phyloP scores from a whole-genome alignment of 208 protist species.

The Zelonia costaricensis region DNA sequence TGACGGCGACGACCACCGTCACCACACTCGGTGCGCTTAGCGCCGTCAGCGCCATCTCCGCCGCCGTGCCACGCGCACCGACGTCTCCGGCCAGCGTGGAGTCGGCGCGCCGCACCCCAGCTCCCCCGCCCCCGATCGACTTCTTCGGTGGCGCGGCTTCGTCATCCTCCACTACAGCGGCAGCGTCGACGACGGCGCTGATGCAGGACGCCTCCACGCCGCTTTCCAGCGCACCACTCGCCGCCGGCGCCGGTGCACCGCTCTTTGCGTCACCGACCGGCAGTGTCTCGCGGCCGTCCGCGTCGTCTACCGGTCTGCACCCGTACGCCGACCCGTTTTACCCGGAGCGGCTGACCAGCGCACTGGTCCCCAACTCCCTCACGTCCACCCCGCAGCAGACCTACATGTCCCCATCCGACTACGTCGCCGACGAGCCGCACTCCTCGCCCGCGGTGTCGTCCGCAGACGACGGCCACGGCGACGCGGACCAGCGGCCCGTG shows the following conservation, averaged over 20 bases:
- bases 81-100: neutral
- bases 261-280: neutral
- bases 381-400: constrained; percentile 3
- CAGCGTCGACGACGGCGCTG: neutral
- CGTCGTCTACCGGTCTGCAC: neutral
- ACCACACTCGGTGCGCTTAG: neutral
- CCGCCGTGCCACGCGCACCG: neutral
- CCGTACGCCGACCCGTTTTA: constrained; percentile 2
- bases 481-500: too few species aligned
- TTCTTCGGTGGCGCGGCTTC: neutral
- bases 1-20: too few species aligned
- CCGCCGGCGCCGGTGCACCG: neutral
- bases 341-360: neutral
- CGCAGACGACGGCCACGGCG: too few species aligned
- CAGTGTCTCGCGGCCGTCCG: neutral
- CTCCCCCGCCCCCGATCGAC: constrained; percentile 23
- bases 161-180: neutral
- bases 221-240: too few species aligned
- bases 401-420: neutral
- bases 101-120: constrained; percentile 1
- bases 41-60: neutral
- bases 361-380: neutral
- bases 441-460: neutral
- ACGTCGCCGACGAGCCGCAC: neutral
- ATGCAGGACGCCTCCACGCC: too few species aligned